Conservation (phyloP, 768 basidiomycete species). For the Podaxis carcinomalis region DNA sequence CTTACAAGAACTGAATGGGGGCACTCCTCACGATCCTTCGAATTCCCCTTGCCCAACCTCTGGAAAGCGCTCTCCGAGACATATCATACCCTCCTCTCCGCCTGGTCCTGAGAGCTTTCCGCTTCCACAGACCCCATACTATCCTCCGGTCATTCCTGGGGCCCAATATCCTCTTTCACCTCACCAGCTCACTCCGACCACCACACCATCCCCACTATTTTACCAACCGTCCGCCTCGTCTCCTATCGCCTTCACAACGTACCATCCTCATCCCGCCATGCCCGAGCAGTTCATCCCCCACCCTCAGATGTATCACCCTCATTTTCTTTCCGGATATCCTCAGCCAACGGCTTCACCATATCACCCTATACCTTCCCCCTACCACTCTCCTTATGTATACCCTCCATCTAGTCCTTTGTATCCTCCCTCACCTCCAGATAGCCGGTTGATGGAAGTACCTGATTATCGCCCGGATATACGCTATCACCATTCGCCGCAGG, state of each 20-base stretch:
- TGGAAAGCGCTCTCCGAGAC: not conserved
- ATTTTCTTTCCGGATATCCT: not conserved
- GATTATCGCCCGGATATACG: not conserved
- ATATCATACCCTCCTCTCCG: not conserved
- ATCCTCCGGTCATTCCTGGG: not conserved
- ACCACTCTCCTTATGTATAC: constrained; percentile 1
- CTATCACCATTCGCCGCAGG: not conserved
- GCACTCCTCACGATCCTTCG: not conserved
- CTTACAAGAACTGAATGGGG: not conserved
- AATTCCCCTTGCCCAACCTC: not conserved
- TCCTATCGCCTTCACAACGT: not conserved
- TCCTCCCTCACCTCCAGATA: not conserved
- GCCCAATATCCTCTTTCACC: not conserved
- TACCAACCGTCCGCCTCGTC: not conserved
- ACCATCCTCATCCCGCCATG: not conserved
- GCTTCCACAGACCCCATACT: not conserved
- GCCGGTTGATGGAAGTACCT: not conserved
- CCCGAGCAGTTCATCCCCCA: not conserved
- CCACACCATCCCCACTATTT: not conserved
- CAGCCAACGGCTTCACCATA: not conserved
- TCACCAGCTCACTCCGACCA: not conserved
- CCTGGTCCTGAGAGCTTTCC: not conserved
- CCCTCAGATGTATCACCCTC: not conserved
- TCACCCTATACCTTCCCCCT: not conserved
- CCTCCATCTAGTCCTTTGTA: not conserved